These are phyloP conservation scores for Fusarium sp. DNA, from an alignment of 2,329 filamentous ascomycete species.

Conservation along the genomic window DNA sequence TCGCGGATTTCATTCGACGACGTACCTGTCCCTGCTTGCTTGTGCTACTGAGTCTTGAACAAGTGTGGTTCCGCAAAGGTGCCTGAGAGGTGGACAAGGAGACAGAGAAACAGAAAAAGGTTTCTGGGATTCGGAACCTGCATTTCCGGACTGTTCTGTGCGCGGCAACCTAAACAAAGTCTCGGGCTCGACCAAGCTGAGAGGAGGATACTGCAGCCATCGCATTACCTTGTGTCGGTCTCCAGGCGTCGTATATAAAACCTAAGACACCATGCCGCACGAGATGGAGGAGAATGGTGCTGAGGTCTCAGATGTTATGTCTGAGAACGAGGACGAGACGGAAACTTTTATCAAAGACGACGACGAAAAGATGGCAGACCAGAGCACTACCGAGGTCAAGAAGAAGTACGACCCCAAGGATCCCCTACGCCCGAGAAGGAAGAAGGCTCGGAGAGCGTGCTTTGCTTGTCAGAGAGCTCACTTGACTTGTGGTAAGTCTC, in stretches of 20 bases:
- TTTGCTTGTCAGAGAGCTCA: constrained; percentile 97
- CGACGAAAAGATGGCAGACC: constrained; percentile 65
- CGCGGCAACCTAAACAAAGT: constrained; percentile 35
- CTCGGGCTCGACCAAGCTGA: constrained; percentile 35
- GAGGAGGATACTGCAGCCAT: constrained; percentile 39
- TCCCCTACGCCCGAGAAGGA: constrained; percentile 86
- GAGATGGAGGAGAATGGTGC: constrained; percentile 63
- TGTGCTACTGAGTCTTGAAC: constrained; percentile 49
- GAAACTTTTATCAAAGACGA: constrained; percentile 54
- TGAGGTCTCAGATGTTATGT: constrained; percentile 69
- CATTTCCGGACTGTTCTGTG: constrained; percentile 49
- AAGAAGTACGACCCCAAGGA: constrained; percentile 88
- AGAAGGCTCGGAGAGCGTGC: constrained; percentile 95
- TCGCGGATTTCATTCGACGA: constrained; percentile 37
- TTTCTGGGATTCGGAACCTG: constrained; percentile 46
- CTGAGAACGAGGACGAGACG: constrained; percentile 69
- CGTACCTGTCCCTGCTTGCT: constrained; percentile 42
- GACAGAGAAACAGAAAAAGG: constrained; percentile 32
- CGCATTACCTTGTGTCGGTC: constrained; percentile 31
- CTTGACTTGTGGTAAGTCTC: constrained; percentile 92
- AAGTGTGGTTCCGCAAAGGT: constrained; percentile 51
- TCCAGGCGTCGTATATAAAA: constrained; percentile 58
- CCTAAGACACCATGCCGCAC: constrained; percentile 66
- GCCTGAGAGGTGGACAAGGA: constrained; percentile 44
- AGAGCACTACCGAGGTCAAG: constrained; percentile 62